Conservation (phyloP, 352 stramenopile genomes). For the Poterioochromonas sp. region DNA sequence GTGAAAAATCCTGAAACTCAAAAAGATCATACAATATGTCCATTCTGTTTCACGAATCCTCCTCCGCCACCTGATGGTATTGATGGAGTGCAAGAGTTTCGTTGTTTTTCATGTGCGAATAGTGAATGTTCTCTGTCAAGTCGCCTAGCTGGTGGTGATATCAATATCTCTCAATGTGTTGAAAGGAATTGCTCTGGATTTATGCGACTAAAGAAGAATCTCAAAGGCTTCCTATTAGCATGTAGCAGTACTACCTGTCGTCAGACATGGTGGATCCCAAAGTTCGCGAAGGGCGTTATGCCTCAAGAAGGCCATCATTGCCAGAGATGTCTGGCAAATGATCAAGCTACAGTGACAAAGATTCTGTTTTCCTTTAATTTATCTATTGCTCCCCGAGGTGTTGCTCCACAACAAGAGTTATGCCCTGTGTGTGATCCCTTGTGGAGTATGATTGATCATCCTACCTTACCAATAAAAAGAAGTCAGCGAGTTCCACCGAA, state of each 20-base stretch:
- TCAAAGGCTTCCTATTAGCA: background rate
- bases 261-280: background rate
- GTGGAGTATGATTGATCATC: background rate
- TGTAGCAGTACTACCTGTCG: background rate
- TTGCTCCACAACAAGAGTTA: background rate
- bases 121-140: background rate
- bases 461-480: background rate
- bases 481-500: background rate
- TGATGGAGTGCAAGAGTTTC: background rate
- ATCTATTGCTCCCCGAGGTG: background rate
- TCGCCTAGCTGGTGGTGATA: background rate
- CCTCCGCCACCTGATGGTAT: background rate
- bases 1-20: constrained; percentile 15
- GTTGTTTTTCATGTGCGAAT: constrained; percentile 30
- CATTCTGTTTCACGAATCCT: constrained; percentile 43
- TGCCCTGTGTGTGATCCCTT: background rate
- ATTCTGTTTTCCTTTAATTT: background rate
- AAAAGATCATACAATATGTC: constrained; percentile 40
- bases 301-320: background rate
- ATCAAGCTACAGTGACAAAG: background rate
- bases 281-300: constrained; percentile 7
- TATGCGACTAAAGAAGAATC: background rate
- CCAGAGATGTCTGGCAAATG: background rate
- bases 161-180: background rate
- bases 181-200: background rate